These are phyloP conservation scores for Leptoxyphium fumago DNA, from an alignment of 2,329 filamentous ascomycete species.

Conservation along the genomic window DNA sequence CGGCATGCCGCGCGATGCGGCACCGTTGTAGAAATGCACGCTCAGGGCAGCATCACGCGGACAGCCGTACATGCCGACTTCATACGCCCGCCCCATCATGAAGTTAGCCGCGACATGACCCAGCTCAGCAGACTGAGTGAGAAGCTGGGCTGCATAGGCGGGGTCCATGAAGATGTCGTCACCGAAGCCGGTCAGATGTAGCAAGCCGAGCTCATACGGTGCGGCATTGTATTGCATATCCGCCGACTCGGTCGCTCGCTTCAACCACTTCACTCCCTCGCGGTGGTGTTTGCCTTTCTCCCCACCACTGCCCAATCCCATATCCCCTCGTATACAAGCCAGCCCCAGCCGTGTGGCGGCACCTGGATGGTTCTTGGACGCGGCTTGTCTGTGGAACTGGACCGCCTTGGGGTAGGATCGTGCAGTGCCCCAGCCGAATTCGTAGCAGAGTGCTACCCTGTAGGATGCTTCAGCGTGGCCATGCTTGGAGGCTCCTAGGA, in stretches of 20 bases:
- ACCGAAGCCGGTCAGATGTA: conserved; percentile 88
- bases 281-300: conserved; percentile 51
- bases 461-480: conserved; percentile 94
- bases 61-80: conserved; percentile 76
- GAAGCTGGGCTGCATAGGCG: conserved; percentile 79
- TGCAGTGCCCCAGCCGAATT: conserved; percentile 93
- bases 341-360: conserved; percentile 86
- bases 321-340: conserved; percentile 76
- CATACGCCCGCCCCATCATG: conserved; percentile 89
- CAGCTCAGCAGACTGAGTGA: conserved; percentile 85
- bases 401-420: conserved; percentile 84
- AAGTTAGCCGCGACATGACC: conserved; percentile 77
- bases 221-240: conserved; percentile 85
- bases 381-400: conserved; percentile 80
- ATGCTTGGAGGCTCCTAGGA: conserved; percentile 87
- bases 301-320: conserved; percentile 44
- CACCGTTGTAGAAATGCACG: conserved; percentile 93
- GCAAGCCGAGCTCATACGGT: conserved; percentile 73
- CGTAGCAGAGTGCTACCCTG: conserved; percentile 84
- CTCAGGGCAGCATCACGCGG: conserved; percentile 83
- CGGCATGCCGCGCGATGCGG: conserved; percentile 70
- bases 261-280: conserved; percentile 93
- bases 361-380: conserved; percentile 86
- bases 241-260: conserved; percentile 77
- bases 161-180: conserved; percentile 89